Base-by-base conservation (phyloP, 768 basidiomycete genomes). In the Mycena rebaudengoi region DNA sequence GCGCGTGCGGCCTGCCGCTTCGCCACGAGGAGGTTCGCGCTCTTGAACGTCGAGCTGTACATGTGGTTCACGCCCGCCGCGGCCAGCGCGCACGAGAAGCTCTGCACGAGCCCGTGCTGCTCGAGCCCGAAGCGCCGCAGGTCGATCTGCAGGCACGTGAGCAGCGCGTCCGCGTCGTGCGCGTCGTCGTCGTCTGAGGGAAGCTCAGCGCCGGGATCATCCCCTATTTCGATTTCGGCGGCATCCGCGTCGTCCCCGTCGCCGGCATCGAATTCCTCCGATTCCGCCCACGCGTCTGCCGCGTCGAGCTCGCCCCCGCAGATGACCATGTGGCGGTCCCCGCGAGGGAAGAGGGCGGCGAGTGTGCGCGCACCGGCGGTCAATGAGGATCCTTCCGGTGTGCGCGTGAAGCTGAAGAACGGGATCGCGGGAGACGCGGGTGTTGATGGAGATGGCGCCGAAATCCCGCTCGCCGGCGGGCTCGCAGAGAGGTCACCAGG, bases 11-110 rank as follows among this genome's bases (percentile, higher is more conserved):
- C 52, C 1, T 46, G 51, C 7, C 55, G 53, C 11, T 45, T 54
- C 71, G 79, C 64, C 68, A 93, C 91, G 69, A 93, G 79, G 30
- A 94, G 75, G 75, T 94, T 94, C 58, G 92, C 92, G 7, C 90
- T 91, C 77, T 91, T 91, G 73, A 87, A 90, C n/a, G 92, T 92
- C 43, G 91, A 91, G 60, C 88, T 90, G 72, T 93, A 94, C 86
- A 94, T 90, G 71, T 92, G 91, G 76, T 92, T 91, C 72, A 94
- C 89, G 12, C 86, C 85, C 68, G 89, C 89, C 66, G 86, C 82
- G 59, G 90, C 89, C 13, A 94, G 84, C 21, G 91, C 85, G 8
- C 85, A 85, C 21, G 92, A 91, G 71, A 91, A 92, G 37, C 88
- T 86, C 73, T 87, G 91, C 46, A 93, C 91, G 8, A 94, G 82